phyloP scores from a whole-genome alignment of 495 filamentous ascomycete species.

The Elaphomyces granulatus region DNA sequence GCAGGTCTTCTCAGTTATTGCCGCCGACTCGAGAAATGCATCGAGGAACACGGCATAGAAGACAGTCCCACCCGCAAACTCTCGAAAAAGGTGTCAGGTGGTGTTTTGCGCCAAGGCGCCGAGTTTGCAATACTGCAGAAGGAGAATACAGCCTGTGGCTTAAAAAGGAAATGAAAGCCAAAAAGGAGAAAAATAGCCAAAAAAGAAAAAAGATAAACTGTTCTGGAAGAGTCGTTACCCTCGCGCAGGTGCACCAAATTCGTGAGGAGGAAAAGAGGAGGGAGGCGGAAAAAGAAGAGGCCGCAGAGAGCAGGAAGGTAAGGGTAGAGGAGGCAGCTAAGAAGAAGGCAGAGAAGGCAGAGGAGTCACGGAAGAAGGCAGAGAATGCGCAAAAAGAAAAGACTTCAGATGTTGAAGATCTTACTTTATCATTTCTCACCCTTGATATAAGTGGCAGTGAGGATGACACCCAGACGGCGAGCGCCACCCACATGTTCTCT shows the following conservation, averaged over 20 bases:
- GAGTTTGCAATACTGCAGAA: background rate
- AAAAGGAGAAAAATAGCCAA: background rate
- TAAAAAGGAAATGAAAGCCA: background rate
- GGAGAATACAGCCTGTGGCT: background rate
- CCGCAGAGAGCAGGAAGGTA: background rate
- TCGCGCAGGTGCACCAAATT: background rate
- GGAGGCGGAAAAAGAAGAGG: background rate
- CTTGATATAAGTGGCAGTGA: background rate
- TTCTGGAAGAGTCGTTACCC: conserved; percentile 5
- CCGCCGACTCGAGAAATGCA: background rate
- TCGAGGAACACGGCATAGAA: background rate
- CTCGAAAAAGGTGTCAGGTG: background rate
- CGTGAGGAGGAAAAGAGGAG: background rate
- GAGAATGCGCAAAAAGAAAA: background rate
- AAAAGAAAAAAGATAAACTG: background rate
- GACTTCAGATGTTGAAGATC: background rate
- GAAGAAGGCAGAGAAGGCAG: background rate
- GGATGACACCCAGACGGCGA: background rate
- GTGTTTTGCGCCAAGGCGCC: background rate
- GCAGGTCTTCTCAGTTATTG: background rate
- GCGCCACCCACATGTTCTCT: background rate
- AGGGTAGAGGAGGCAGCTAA: background rate
- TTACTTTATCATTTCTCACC: no score
- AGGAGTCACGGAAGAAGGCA: background rate
- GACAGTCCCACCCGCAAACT: background rate